These are phyloP conservation scores for Lactarius evosmus DNA, from an alignment of 768 basidiomycete genomes.

Conservation along the genomic window DNA sequence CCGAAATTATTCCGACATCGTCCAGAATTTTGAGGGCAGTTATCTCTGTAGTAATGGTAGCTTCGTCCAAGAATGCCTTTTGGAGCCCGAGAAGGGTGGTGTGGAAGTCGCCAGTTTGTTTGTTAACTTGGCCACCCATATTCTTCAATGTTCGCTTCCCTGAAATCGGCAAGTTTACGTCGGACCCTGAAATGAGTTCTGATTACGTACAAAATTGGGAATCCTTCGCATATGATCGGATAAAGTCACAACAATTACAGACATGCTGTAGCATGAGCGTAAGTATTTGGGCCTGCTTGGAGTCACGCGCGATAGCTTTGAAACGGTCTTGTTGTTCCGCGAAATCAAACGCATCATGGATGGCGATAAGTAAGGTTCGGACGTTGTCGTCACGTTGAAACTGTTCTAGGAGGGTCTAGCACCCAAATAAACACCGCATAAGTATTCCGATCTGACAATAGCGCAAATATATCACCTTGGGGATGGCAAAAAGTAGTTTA, in stretches of 20 bases:
- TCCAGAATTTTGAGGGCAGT: not conserved
- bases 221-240: not conserved
- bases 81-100: not conserved
- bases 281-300: not conserved
- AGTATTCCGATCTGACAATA: not conserved
- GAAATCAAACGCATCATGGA: constrained; percentile 1
- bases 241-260: constrained; percentile 2
- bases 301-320: not conserved
- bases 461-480: not conserved
- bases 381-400: not conserved
- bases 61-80: not conserved
- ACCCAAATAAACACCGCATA: not conserved
- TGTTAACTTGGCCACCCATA: not conserved
- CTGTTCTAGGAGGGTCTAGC: not conserved
- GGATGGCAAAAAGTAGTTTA: not conserved
- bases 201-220: not conserved
- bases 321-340: not conserved
- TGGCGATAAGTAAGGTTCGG: not conserved
- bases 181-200: too few species aligned
- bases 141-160: not conserved
- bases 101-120: not conserved
- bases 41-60: not conserved
- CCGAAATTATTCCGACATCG: not conserved
- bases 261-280: not conserved
- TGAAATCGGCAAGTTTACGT: not conserved